phyloP scores from a whole-genome alignment of 1,284 basidiomycete species.

The Ustilago crameri region DNA sequence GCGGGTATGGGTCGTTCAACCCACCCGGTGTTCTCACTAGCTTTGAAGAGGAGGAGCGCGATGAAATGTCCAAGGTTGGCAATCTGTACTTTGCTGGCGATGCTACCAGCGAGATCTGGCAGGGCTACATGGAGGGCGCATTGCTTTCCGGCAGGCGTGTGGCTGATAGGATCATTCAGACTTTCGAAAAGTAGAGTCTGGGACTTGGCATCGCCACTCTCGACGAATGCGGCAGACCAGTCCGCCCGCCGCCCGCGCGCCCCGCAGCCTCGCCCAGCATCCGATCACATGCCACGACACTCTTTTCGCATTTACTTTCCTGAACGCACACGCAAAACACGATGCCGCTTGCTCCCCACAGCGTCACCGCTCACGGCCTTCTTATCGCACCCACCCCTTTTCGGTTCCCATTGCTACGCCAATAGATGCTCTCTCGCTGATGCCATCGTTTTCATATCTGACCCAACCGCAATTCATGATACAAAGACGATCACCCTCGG shows the following conservation, averaged over 20 bases:
- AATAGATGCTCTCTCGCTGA: constrained; percentile 5
- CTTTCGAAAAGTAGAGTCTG: constrained; percentile 14
- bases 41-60: constrained; percentile 35
- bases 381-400: no score
- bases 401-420: no score
- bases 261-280: no score
- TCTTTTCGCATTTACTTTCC: no score
- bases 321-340: no score
- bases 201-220: no score
- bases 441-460: constrained; percentile 3
- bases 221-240: background rate
- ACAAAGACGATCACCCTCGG: no score
- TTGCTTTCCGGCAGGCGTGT: constrained; percentile 36
- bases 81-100: constrained; percentile 43
- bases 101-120: constrained; percentile 43
- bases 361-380: background rate
- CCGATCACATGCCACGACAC: no score
- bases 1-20: constrained; percentile 44
- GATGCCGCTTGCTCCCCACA: background rate
- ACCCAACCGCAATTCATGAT: no score
- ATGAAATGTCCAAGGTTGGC: constrained; percentile 32
- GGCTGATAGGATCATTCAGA: constrained; percentile 23
- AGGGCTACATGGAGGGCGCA: constrained; percentile 49
- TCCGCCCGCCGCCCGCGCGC: no score
- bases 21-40: constrained; percentile 43